These are phyloP conservation scores for Boletellus emodensis DNA, from an alignment of 768 basidiomycete species.

Conservation along the genomic window DNA sequence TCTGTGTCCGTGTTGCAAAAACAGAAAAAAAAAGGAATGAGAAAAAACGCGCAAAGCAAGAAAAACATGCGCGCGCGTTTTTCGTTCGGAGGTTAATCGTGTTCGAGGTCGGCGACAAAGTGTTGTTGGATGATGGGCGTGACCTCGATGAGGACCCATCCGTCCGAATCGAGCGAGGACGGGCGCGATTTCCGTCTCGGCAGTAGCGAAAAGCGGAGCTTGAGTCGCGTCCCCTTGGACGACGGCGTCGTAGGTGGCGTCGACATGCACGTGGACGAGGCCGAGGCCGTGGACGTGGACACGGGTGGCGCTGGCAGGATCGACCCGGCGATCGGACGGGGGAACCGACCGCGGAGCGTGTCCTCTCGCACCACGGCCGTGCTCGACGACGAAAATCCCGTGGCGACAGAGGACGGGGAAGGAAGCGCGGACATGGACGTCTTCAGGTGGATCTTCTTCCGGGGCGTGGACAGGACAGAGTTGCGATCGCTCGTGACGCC, in stretches of 20 bases:
- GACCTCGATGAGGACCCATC: slow-evolving; percentile 31
- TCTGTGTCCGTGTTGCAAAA: not conserved
- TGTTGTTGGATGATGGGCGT: slow-evolving; percentile 22
- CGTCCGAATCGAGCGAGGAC: slow-evolving; percentile 16
- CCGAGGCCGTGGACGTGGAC: not conserved
- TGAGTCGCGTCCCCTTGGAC: slow-evolving; percentile 16
- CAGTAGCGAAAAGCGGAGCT: slow-evolving; percentile 13
- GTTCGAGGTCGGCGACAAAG: slow-evolving; percentile 9
- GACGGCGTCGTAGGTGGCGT: slow-evolving; percentile 11
- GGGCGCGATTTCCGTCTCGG: slow-evolving; percentile 16
- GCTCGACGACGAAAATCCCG: not conserved
- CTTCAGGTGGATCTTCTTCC: not conserved
- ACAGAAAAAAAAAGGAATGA: not conserved
- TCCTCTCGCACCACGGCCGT: not conserved
- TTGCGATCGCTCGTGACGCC: not conserved
- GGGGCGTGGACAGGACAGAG: slow-evolving; percentile 13
- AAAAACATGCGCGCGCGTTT: too few relatives aligned
- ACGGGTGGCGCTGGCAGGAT: not conserved
- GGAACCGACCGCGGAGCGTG: slow-evolving; percentile 6
- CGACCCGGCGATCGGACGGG: not conserved
- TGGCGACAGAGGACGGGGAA: not conserved
- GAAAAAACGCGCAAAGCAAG: too few relatives aligned
- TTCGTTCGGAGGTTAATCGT: slow-evolving; percentile 8
- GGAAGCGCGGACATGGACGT: slow-evolving; percentile 1
- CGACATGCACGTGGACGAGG: not conserved